Conservation (phyloP, 179 eudicot genomes). For the Sideroxylon spinosum region DNA sequence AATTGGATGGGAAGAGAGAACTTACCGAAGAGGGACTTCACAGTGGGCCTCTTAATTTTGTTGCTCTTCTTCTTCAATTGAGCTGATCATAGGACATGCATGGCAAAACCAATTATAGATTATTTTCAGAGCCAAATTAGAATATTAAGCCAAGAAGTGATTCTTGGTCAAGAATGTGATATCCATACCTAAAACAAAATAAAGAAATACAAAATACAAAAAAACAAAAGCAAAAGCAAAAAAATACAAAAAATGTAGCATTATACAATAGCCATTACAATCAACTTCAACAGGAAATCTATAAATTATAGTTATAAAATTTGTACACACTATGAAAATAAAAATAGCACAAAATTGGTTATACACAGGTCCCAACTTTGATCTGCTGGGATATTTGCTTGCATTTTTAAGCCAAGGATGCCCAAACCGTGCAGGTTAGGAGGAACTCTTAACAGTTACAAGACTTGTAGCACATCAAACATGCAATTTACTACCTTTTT, state of each 20-base stretch:
- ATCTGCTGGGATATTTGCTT: no score
- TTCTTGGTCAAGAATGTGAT: background rate
- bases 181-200: no score
- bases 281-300: background rate
- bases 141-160: background rate
- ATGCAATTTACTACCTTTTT: background rate
- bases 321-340: no score
- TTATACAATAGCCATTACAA: background rate
- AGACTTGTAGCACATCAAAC: no score
- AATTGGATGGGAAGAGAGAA: constrained; percentile 11
- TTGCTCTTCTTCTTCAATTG: constrained; percentile 75
- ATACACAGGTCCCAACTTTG: background rate
- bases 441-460: background rate
- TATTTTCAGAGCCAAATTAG: background rate
- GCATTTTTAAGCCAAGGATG: no score
- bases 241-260: background rate
- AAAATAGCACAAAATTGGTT: background rate
- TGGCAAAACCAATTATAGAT: background rate
- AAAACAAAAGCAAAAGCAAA: background rate
- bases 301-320: background rate
- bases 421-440: background rate
- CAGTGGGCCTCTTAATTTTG: constrained; percentile 72
- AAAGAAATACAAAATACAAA: no score
- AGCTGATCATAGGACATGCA: constrained; percentile 37
- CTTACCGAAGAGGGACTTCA: constrained; percentile 73